Percentiles rank a stretch among this genome's conserved stretches.
Evolutionary conservation across 108 stramenopile species (phyloP).

Genomic region (Schizochytrium sp.): DNA sequence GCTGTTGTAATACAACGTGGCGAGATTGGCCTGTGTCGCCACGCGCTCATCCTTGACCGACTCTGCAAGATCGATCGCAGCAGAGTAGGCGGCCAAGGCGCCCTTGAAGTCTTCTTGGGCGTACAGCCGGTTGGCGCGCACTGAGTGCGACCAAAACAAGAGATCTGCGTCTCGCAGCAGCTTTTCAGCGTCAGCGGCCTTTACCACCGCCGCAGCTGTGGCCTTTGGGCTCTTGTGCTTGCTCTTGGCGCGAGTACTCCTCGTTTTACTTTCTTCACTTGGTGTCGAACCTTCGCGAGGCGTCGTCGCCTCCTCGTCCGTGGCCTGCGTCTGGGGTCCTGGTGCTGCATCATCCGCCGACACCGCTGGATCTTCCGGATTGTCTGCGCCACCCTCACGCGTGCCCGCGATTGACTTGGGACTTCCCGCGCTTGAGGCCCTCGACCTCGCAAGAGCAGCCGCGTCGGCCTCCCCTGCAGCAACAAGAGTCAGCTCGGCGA

Average conservation of each 20-base stretch:
- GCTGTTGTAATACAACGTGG: conserved; percentile 4
- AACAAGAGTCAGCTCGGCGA: neutral
- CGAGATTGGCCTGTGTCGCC: neutral
- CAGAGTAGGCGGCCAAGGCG: neutral
- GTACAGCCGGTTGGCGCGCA: conserved; percentile 4
- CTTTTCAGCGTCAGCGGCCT: neutral
- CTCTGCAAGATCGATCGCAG: neutral
- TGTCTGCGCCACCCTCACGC: no score
- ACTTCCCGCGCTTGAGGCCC: no score
- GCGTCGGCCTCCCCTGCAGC: neutral
- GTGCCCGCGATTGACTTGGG: no score
- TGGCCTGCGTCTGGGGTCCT: no score
- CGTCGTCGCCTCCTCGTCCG: no score
- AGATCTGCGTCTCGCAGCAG: neutral
- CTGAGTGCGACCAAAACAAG: conserved; percentile 5
- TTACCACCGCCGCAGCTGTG: neutral
- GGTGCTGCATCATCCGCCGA: no score
- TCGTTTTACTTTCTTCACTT: no score
- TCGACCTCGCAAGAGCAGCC: neutral
- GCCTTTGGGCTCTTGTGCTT: neutral
- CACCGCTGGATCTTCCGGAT: no score
- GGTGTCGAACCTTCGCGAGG: no score
- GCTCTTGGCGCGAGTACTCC: no score
- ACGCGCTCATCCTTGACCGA: neutral
- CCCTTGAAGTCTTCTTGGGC: neutral